phyloP scores from a whole-genome alignment of 225 moss, liverwort and hornwort species.

The Thuidium tamariscinum region DNA sequence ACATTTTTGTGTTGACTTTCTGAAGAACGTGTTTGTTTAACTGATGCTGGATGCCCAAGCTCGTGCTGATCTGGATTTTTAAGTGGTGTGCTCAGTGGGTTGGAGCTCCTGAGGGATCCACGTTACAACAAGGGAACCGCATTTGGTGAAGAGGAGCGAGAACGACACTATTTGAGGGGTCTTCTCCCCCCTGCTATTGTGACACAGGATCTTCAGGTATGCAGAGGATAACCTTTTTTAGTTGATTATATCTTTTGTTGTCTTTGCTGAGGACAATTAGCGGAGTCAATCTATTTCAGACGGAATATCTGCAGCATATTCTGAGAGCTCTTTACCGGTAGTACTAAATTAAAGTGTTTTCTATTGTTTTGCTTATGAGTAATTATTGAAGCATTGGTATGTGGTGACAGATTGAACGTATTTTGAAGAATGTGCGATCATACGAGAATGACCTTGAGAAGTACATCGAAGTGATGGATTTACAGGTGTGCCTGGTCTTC shows the following conservation, averaged over 20 bases:
- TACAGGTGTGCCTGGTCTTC: slow-evolving; percentile 35
- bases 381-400: not conserved
- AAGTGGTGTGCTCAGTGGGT: slow-evolving; percentile 29
- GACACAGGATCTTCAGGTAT: slow-evolving; percentile 63
- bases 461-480: slow-evolving; percentile 68
- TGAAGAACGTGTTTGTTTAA: not conserved
- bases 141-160: slow-evolving; percentile 53
- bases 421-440: slow-evolving; percentile 64
- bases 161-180: slow-evolving; percentile 67
- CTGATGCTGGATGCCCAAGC: not conserved
- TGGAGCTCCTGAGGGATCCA: slow-evolving; percentile 71
- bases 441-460: slow-evolving; percentile 57
- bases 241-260: not conserved
- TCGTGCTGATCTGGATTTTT: not conserved
- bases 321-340: not conserved
- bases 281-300: not conserved
- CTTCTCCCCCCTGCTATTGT: slow-evolving; percentile 65
- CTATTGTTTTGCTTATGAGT: not conserved
- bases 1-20: not conserved
- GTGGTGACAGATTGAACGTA: slow-evolving; percentile 50
- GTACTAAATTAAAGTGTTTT: not conserved
- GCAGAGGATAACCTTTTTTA: not conserved
- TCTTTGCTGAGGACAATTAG: not conserved
- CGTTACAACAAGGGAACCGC: slow-evolving; percentile 81
- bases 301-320: not conserved